phyloP scores from a whole-genome alignment of 805 yeast genomes.

The Candida caryicola region DNA sequence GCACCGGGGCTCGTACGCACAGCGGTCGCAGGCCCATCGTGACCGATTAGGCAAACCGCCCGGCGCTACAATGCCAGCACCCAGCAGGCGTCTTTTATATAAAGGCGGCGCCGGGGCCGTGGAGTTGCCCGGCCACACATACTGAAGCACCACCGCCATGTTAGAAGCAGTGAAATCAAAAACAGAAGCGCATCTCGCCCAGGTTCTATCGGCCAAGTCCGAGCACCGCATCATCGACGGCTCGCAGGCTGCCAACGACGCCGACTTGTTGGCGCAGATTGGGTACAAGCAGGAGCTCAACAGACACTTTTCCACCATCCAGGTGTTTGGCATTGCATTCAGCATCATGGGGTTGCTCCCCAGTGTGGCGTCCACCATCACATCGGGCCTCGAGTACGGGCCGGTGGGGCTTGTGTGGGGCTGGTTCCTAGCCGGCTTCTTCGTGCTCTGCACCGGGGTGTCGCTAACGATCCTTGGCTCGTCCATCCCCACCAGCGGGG shows the following conservation, averaged over 20 bases:
- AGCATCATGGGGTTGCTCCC: slow-evolving; percentile 72
- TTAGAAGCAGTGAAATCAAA: background rate
- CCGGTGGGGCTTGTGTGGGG: slow-evolving; percentile 71
- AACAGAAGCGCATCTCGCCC: slow-evolving; percentile 1
- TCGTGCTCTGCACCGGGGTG: slow-evolving; percentile 56
- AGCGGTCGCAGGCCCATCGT: too few species aligned
- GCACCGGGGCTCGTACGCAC: too few species aligned
- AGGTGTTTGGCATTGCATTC: slow-evolving; percentile 69
- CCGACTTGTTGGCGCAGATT: slow-evolving; percentile 47
- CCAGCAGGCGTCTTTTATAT: too few species aligned
- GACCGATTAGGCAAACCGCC: too few species aligned
- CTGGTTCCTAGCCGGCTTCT: slow-evolving; percentile 59
- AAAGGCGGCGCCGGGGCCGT: background rate
- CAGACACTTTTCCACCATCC: slow-evolving; percentile 58
- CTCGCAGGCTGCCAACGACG: slow-evolving; percentile 15
- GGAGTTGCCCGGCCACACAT: background rate
- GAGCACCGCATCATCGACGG: slow-evolving; percentile 5
- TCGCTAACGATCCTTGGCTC: slow-evolving; percentile 66
- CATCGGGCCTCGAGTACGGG: slow-evolving; percentile 57
- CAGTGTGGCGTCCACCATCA: slow-evolving; percentile 55
- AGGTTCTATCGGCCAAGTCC: slow-evolving; percentile 5
- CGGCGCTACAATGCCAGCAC: too few species aligned
- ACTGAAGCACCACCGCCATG: background rate
- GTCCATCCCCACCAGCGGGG: slow-evolving; percentile 75
- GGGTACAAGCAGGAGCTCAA: slow-evolving; percentile 70